Evolutionary conservation across 1,284 basidiomycete genomes (phyloP), one percentile per base, ranked within the genome.

Genomic region (Inonotus hispidus): DNA sequence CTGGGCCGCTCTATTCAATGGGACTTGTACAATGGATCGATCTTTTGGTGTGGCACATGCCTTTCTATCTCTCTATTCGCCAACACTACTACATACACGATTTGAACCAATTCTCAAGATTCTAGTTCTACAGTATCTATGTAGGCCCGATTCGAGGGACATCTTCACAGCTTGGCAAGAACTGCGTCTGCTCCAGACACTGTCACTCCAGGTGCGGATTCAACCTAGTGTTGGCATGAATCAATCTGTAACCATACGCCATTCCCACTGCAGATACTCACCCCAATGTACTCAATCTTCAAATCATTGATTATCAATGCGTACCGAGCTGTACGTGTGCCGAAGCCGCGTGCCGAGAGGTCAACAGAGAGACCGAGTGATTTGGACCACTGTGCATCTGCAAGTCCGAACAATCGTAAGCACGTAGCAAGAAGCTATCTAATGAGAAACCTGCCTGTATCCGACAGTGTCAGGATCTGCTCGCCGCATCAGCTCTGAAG

Each of bases 231-330:
- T 38, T 61, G 46, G n/a, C 29, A 27, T 32, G 7, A 11, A 19
- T 27, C 10, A 41, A 4, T 50, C 25, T 7, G 25, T 49, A 41
- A 21, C 21, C 8, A 11, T 43, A 21, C 41, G 8, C 16, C 16
- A 16, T 16, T 43, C 7, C 41, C 16, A 21, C 3, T 1, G 14
- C 23, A 23, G 19, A 59, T 21, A 71, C 83, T 59, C 66, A 87
- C 83, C 61, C 76, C 81, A 61, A 88, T 62, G 66, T 85, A 86
- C 62, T 81, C 82, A 65, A 90, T 77, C 68, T 86, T 82, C 60
- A 90, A 75, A 70, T 92, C 82, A 60, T 93, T 84, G 65, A 90
- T 70, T 67, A 92, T 75, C 63, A 90, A 65, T 10, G 85, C 89
- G 68, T 86, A 93, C 54, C 91, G 83, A 13, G 75, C 75, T 43